These are phyloP conservation scores for Candida pseudoglaebosa DNA, from an alignment of 805 yeast species.

Conservation along the genomic window DNA sequence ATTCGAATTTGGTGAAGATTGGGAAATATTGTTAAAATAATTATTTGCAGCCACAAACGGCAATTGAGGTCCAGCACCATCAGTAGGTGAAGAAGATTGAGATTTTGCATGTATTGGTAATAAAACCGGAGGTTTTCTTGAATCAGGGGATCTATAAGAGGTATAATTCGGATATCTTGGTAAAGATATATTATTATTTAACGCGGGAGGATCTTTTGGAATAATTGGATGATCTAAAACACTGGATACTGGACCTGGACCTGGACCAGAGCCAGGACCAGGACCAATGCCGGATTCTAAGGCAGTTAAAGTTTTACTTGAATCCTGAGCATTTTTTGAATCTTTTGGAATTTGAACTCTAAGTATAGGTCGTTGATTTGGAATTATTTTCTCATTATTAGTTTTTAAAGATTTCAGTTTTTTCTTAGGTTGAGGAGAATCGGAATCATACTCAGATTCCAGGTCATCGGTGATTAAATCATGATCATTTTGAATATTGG, in stretches of 20 bases:
- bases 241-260: constrained; percentile 2
- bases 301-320: constrained; percentile 46
- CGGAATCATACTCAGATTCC: constrained; percentile 32
- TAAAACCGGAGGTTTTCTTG: constrained; percentile 24
- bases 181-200: constrained; percentile 4
- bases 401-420: constrained; percentile 4
- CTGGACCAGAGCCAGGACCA: too few relatives aligned
- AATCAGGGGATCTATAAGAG: constrained; percentile 28
- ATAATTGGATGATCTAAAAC: constrained; percentile 7
- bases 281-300: constrained; percentile 17
- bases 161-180: constrained; percentile 18
- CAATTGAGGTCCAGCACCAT: constrained; percentile 37
- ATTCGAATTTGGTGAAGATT: constrained; percentile 19
- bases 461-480: constrained; percentile 17
- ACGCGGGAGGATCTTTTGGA: constrained; percentile 4
- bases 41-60: constrained; percentile 19
- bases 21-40: constrained; percentile 24
- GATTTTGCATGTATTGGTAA: constrained; percentile 35
- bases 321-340: constrained; percentile 30
- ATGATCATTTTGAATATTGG: constrained; percentile 16
- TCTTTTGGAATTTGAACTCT: constrained; percentile 64
- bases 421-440: background rate
- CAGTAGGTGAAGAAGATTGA: constrained; percentile 37
- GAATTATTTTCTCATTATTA: background rate
- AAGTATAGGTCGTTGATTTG: constrained; percentile 50